Conservation (phyloP, 768 basidiomycete genomes). For the Amanita phalloides region DNA sequence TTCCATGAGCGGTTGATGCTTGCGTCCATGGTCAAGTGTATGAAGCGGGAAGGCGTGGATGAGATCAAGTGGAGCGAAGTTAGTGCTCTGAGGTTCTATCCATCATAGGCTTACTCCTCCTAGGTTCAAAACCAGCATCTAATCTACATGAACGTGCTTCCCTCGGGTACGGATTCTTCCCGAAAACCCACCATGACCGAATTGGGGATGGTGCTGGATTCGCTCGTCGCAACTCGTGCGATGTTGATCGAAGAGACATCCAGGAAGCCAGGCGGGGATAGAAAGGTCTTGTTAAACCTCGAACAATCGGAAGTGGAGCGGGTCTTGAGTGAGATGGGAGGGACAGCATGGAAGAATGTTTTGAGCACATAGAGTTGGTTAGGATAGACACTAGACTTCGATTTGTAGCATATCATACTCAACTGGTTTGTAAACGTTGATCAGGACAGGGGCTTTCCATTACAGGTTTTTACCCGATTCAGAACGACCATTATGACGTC, state of each 20-base stretch:
- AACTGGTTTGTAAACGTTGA: too few species aligned
- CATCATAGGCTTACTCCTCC: neutral
- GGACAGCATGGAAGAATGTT: constrained; percentile 51
- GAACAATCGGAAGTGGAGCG: constrained; percentile 81
- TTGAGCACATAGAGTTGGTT: constrained; percentile 13
- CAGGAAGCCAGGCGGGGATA: constrained; percentile 51
- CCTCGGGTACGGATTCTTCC: constrained; percentile 43
- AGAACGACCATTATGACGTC: too few species aligned
- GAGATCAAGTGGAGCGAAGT: constrained; percentile 84
- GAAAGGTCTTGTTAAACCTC: constrained; percentile 70
- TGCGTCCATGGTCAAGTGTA: constrained; percentile 70
- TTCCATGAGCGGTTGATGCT: constrained; percentile 87
- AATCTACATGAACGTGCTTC: constrained; percentile 55
- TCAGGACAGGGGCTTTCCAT: neutral
- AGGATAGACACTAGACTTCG: too few species aligned
- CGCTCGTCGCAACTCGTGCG: constrained; percentile 68
- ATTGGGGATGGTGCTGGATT: constrained; percentile 60
- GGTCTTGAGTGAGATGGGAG: constrained; percentile 75
- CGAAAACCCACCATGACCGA: constrained; percentile 53
- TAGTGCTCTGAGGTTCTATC: constrained; percentile 12
- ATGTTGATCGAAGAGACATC: constrained; percentile 50
- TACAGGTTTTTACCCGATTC: neutral
- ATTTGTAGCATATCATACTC: too few species aligned
- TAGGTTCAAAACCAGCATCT: constrained; percentile 72
- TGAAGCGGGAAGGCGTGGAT: constrained; percentile 75